Evolutionary conservation across 805 yeast genomes (phyloP).

Genomic region (Saccharomyces paradoxus): DNA sequence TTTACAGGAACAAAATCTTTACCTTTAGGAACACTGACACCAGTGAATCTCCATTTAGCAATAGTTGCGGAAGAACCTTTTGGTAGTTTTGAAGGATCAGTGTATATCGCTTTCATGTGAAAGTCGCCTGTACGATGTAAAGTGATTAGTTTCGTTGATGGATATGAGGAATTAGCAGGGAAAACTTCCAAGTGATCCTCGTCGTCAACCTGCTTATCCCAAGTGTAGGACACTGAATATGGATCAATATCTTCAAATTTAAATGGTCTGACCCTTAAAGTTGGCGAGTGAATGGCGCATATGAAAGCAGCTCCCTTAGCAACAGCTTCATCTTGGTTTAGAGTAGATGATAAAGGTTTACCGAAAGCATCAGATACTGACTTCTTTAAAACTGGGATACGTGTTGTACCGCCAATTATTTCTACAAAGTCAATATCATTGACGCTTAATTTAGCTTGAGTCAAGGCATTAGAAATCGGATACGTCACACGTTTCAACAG

Average conservation of each 20-base stretch:
- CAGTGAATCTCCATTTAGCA: conserved; percentile 80
- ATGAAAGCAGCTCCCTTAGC: conserved; percentile 99
- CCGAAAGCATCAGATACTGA: conserved; percentile 73
- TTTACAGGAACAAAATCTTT: conserved; percentile 75
- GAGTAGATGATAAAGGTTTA: conserved; percentile 81
- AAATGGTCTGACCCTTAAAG: conserved; percentile 96
- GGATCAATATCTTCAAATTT: conserved; percentile 93
- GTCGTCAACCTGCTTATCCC: conserved; percentile 92
- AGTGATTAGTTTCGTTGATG: conserved; percentile 92
- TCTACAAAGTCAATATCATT: conserved; percentile 85
- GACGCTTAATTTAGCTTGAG: conserved; percentile 62
- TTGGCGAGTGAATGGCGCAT: conserved; percentile 98
- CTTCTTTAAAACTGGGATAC: conserved; percentile 90
- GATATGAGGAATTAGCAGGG: conserved; percentile 88
- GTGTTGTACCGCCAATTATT: conserved; percentile 95
- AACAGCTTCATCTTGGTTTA: conserved; percentile 98
- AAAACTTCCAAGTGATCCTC: conserved; percentile 89
- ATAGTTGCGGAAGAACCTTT: conserved; percentile 53
- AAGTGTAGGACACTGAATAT: conserved; percentile 84
- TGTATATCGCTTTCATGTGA: conserved; percentile 76
- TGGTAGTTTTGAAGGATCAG: conserved; percentile 66
- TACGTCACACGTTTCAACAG: conserved; percentile 63
- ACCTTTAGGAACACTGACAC: conserved; percentile 74
- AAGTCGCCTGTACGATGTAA: conserved; percentile 87
- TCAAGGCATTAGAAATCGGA: conserved; percentile 78